These are phyloP conservation scores for Solanum arcanum DNA, from an alignment of 257 asterid species.

Conservation along the genomic window DNA sequence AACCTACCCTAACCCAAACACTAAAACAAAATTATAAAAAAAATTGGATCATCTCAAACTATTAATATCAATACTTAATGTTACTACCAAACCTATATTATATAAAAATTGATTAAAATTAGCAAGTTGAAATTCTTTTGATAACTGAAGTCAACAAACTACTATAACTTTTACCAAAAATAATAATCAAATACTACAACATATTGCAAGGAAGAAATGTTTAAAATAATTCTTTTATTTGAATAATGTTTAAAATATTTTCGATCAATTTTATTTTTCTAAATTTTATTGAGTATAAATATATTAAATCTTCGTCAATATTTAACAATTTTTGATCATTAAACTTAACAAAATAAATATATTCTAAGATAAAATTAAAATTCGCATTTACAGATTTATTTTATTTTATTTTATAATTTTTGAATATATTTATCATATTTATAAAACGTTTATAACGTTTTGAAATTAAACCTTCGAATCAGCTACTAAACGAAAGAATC, in stretches of 20 bases:
- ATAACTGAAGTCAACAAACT: background rate
- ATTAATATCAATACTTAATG: background rate
- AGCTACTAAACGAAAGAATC: background rate
- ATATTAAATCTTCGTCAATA: background rate
- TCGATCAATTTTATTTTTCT: background rate
- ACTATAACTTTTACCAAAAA: no score
- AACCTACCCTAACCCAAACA: background rate
- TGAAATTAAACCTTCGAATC: fast-evolving
- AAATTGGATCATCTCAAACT: background rate
- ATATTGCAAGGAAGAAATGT: background rate
- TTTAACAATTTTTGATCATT: background rate
- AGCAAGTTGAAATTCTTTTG: background rate
- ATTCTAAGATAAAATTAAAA: background rate
- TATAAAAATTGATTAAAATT: background rate
- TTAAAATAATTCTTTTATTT: background rate
- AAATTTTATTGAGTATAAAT: background rate
- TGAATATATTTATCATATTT: background rate
- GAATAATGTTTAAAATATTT: background rate
- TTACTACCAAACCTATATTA: background rate
- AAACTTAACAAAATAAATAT: background rate
- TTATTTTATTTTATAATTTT: no score
- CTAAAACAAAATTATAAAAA: background rate
- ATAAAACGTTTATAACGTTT: background rate
- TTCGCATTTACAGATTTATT: background rate
- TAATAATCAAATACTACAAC: background rate